Conservation (phyloP, 202 grass and related monocot genomes). For the Schoenoplectus tabernaemontani region DNA sequence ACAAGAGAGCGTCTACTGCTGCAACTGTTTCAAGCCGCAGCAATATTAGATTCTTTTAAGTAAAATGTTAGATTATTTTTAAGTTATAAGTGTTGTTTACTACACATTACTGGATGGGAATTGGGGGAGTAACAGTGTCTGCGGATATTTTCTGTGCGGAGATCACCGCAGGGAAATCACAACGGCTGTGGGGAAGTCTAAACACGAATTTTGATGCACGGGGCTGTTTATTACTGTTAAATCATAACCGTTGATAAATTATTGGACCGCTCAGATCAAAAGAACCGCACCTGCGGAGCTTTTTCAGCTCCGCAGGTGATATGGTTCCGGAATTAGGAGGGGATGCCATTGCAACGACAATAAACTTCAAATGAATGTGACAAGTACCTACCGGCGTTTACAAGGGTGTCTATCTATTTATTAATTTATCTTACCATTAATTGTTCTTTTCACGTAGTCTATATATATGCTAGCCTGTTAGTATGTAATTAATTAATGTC, state of each 20-base stretch:
- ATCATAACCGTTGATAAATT: no score
- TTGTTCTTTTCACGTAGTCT: background rate
- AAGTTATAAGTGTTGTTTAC: background rate
- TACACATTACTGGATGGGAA: background rate
- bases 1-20: conserved; percentile 16
- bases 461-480: background rate
- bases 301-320: no score
- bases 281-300: no score
- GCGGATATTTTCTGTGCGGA: no score
- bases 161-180: no score
- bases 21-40: conserved; percentile 2
- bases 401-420: background rate
- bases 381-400: conserved; percentile 12
- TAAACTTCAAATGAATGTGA: conserved; percentile 14
- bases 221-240: no score
- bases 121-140: no score
- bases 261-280: no score
- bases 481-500: background rate
- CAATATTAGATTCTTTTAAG: background rate
- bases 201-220: no score
- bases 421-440: background rate
- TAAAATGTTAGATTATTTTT: background rate
- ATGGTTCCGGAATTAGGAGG: no score
- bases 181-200: no score
- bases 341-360: background rate